These are phyloP conservation scores for Rhypophila decipiens DNA, from an alignment of 495 filamentous ascomycete species.

Conservation along the genomic window DNA sequence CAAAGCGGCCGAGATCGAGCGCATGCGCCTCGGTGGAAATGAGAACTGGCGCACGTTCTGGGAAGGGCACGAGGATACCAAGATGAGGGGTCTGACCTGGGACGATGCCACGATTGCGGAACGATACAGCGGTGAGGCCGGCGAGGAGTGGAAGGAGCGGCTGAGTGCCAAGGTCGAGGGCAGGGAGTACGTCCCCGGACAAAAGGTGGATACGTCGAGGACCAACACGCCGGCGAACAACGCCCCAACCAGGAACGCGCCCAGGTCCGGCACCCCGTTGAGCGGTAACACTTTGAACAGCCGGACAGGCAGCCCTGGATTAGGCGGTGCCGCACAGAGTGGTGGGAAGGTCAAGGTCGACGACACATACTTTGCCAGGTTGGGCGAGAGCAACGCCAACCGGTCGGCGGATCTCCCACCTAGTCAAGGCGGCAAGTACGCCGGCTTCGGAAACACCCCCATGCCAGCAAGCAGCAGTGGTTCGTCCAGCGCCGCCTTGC, in stretches of 20 bases:
- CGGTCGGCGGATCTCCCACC: slow-evolving; percentile 70
- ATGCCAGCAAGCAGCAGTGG: slow-evolving; percentile 34
- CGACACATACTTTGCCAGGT: slow-evolving; percentile 81
- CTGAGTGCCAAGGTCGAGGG: slow-evolving; percentile 80
- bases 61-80: slow-evolving; percentile 60
- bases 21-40: slow-evolving; percentile 85
- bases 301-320: slow-evolving; percentile 58
- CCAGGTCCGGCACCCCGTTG: slow-evolving; percentile 32
- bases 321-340: slow-evolving; percentile 2
- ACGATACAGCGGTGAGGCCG: slow-evolving; percentile 76
- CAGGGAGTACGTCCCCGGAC: slow-evolving; percentile 66
- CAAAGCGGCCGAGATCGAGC: slow-evolving; percentile 76
- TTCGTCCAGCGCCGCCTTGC: slow-evolving; percentile 36
- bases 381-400: slow-evolving; percentile 74
- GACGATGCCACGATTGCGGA: slow-evolving; percentile 76
- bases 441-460: slow-evolving; percentile 77
- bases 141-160: slow-evolving; percentile 94
- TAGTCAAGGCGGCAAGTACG: slow-evolving; percentile 85
- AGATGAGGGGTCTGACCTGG: slow-evolving; percentile 55
- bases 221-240: slow-evolving; percentile 31
- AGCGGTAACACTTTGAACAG: slow-evolving; percentile 64
- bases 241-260: slow-evolving; percentile 21
- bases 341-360: slow-evolving; percentile 52
- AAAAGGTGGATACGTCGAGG: slow-evolving; percentile 35
- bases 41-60: slow-evolving; percentile 80